A percentile compares a stretch with the other conserved stretches of the same genome.
Conservation (phyloP, 1,284 basidiomycete species). For the Athelia psychrophila region DNA sequence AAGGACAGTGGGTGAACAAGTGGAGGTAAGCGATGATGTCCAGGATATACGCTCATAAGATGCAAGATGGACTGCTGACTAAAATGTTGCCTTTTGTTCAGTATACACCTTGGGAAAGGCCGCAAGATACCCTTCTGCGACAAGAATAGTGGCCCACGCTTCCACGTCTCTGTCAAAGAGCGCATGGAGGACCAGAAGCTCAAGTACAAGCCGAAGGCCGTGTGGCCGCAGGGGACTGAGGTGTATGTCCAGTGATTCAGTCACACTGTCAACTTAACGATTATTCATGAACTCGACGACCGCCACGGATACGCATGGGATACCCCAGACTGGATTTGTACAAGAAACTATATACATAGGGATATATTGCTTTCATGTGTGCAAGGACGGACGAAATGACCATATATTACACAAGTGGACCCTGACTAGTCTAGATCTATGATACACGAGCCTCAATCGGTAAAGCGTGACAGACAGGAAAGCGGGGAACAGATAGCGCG, state of each 20-base stretch:
- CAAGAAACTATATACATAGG: no score
- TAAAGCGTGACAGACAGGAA: not conserved
- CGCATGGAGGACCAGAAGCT: conserved; percentile 20
- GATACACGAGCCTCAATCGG: not conserved
- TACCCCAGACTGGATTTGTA: no score
- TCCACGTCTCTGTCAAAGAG: conserved; percentile 28
- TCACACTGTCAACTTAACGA: not conserved
- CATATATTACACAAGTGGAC: not conserved
- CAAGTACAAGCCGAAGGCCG: conserved; percentile 23
- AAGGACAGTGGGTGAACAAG: conserved; percentile 19
- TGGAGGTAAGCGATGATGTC: conserved; percentile 23
- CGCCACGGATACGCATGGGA: not conserved
- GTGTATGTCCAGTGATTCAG: conserved; percentile 16
- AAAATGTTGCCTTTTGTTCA: conserved; percentile 7
- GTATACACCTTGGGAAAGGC: conserved; percentile 26
- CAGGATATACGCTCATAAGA: not conserved
- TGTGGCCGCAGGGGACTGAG: conserved; percentile 11
- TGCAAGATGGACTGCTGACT: not conserved
- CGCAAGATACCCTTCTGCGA: conserved; percentile 19
- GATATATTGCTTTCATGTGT: no score
- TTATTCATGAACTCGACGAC: not conserved
- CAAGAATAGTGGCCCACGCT: conserved; percentile 14
- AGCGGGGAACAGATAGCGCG: conserved; percentile 8
- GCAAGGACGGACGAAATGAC: no score
- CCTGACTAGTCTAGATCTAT: not conserved